phyloP scores from a whole-genome alignment of 805 yeast genomes.

The Kuraishia borneana region DNA sequence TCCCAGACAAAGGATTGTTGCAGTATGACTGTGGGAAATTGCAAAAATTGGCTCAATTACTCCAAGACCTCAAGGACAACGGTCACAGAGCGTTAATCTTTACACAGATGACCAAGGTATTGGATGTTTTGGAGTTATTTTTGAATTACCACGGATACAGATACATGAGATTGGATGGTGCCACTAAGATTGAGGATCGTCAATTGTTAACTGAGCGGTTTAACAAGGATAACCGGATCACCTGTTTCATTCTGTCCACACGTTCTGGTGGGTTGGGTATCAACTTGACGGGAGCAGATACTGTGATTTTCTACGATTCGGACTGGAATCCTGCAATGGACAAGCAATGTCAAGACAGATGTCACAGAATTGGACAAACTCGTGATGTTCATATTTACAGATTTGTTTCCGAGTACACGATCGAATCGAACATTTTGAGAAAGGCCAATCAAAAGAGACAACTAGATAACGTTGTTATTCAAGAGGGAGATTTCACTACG shows the following conservation, averaged over 20 bases:
- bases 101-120: conserved; percentile 96
- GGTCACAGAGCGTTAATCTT: conserved; percentile 94
- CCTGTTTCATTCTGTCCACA: conserved; percentile 86
- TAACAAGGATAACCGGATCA: conserved; percentile 74
- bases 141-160: conserved; percentile 89
- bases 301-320: conserved; percentile 94
- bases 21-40: conserved; percentile 97
- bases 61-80: conserved; percentile 67
- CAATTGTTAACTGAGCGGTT: conserved; percentile 89
- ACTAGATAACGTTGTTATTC: conserved; percentile 88
- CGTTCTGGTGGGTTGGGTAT: conserved; percentile 98
- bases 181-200: conserved; percentile 94
- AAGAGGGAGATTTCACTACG: conserved; percentile 96
- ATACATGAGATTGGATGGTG: conserved; percentile 93
- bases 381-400: conserved; percentile 96
- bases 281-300: conserved; percentile 96
- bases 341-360: conserved; percentile 97
- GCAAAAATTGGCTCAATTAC: conserved; percentile 67
- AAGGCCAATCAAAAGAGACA: conserved; percentile 94
- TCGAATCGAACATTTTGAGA: conserved; percentile 86
- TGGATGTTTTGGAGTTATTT: conserved; percentile 88
- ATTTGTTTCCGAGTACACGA: conserved; percentile 91
- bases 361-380: conserved; percentile 97
- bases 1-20: conserved; percentile 86
- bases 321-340: conserved; percentile 99